Base-by-base conservation (phyloP, 768 basidiomycete species). In the Lenzites betulinus region DNA sequence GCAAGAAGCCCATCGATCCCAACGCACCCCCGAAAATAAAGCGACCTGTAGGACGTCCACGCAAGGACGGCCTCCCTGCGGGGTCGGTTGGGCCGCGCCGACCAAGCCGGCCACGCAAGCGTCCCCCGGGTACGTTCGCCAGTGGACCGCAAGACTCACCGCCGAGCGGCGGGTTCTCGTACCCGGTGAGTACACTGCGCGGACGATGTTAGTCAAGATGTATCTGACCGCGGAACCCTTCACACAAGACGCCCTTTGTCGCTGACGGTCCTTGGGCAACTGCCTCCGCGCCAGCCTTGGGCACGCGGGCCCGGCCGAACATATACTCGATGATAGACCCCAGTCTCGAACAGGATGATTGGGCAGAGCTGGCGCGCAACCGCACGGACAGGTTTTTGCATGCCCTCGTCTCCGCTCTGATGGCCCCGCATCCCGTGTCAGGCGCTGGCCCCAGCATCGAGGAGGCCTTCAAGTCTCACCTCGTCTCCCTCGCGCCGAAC, bases 1-100 rank as follows among this genome's bases (percentile, higher is more conserved):
- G 87, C 13, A 90, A 89, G 76, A 92, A 92, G 70, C 72, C 75
- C 36, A 73, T 77, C 28, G 67, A 74, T 12, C 63, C 75, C 22
- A 68, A 68, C 22, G 58, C 72, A 0, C 76, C 80, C 2, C 78
- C 82, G 26, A 89, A 88, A 73, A 73, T 84, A 54, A 92, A 90
- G 71, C 78, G 91, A 46, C 91, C 91, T 16, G 90, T 92, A 1
- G 91, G 91, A 1, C 79, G 91, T 15, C 91, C 91, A 2, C 76
- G 91, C 66, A 91, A 92, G 72, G 90, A 92, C 65, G 91, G 91
- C 0, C 80, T 90, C 38, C 90, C 90, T 41, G 87, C 90, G 30
- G 90, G 90, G 13, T 87, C 88, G 11, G 83, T 88, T 20, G 73
- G 79, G 33, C 72, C 77, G 22, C 70, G 82, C n/a, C 69, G 78